Base-by-base conservation (phyloP, 805 yeast species). In the Suhomyces xylopsoci region DNA sequence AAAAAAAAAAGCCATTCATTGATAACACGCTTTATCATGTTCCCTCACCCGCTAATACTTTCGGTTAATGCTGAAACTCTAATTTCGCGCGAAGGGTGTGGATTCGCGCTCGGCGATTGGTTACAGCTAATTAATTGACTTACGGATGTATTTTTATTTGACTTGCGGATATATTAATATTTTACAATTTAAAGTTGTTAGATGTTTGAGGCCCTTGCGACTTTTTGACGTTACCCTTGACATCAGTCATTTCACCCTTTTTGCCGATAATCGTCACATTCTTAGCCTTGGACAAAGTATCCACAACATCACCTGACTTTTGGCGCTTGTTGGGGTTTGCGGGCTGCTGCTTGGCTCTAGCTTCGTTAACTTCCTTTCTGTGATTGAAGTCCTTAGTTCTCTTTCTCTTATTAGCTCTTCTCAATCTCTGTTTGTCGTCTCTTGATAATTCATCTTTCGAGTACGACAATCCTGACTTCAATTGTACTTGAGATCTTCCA, bases 361-460 rank as follows among this genome's bases (percentile, higher is more conserved):
- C 67, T 47, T 68, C 70, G 45, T 61, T 62, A 6, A 53, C 17
- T 47, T 69, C 73, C 51, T 64, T 62, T 52, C 68, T 58, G 47
- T 72, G 71, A 54, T 74, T 70, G 60, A 71, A 74, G 47, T 75
- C 78, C 66, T 83, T 84, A 19, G 89, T 76, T 70, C 82, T 84
- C 78, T 84, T 87, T 69, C 96, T 82, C 81, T 93, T 92, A 63
- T 81, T 83, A 24, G 96, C 87, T 66, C 97, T 80, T 77, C 97
- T 84, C 62, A 90, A 75, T 67, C 96, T 83, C 65, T 88, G 91
- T 64, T 88, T 88, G 55, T 92, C 97, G 46, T 88, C 96, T 57
- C 91, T 81, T 10, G 86, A 78, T 67, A 92, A 74, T 69, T 92
- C 98, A 52, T 82, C 87, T 68, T 88, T 87, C 10, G 96, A 81